Conservation (phyloP, 2,329 filamentous ascomycete species). For the Daldinia eschscholtzii region DNA sequence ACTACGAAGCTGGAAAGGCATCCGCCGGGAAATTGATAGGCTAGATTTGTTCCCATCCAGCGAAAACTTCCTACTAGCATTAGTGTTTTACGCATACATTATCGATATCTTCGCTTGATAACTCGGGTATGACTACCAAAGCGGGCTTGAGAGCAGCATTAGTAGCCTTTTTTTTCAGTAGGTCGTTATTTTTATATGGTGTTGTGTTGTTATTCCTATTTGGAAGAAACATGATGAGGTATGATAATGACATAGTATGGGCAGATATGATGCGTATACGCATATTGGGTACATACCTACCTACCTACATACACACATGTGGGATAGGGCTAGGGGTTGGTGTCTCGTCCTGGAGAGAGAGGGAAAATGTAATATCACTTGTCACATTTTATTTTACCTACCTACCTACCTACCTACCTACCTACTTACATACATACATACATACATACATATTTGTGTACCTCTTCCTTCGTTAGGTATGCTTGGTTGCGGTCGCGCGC, state of each 20-base stretch:
- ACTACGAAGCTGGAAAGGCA: background rate
- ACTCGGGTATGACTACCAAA: constrained; percentile 38
- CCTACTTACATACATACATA: background rate
- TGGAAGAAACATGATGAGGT: background rate
- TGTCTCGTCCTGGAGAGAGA: background rate
- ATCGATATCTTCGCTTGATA: background rate
- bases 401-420: background rate
- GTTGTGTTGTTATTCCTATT: background rate
- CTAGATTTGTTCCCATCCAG: background rate
- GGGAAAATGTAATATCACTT: background rate
- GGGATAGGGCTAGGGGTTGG: background rate
- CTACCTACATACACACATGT: background rate
- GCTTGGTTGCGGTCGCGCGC: background rate
- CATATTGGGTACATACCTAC: background rate
- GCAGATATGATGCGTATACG: background rate
- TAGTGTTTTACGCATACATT: background rate
- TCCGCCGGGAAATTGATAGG: background rate
- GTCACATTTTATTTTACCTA: constrained; percentile 3
- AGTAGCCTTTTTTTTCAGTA: background rate
- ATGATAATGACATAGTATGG: no score
- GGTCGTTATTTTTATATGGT: no score
- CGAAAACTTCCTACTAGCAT: background rate
- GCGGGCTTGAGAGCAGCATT: constrained; percentile 12
- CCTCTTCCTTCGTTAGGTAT: background rate
- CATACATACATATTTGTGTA: background rate